These are phyloP conservation scores for Blechomonas ayalai DNA, from an alignment of 208 protist genomes.

Conservation along the genomic window DNA sequence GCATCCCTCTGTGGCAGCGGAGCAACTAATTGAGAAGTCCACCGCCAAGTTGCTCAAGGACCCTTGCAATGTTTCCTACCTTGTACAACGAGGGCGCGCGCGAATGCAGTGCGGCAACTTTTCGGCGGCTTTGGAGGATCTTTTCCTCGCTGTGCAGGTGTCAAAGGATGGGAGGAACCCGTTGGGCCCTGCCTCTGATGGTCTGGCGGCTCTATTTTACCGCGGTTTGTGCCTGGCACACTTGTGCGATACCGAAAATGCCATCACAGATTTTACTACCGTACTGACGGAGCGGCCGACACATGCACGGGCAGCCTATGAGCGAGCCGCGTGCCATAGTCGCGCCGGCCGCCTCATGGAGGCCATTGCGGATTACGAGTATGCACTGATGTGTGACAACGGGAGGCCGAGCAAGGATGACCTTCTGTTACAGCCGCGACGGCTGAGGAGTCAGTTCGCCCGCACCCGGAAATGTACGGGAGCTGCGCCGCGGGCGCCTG, in stretches of 20 bases:
- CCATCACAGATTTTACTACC: slow-evolving; percentile 49
- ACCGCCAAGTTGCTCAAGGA: slow-evolving; percentile 14
- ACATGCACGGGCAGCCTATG: slow-evolving; percentile 57
- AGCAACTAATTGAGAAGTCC: slow-evolving; percentile 23
- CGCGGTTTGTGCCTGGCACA: slow-evolving; percentile 43
- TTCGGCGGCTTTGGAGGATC: slow-evolving; percentile 26
- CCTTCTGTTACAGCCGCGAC: no score
- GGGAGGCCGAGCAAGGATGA: no score
- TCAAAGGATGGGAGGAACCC: neutral
- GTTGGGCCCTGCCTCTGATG: neutral
- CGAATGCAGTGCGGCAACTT: slow-evolving; percentile 30
- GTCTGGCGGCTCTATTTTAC: slow-evolving; percentile 17
- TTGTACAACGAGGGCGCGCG: slow-evolving; percentile 26
- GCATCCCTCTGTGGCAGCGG: slow-evolving; percentile 14
- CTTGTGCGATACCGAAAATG: slow-evolving; percentile 40
- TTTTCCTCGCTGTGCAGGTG: slow-evolving; percentile 20
- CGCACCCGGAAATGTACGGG: no score
- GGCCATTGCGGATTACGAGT: slow-evolving; percentile 79
- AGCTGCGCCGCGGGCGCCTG: no score
- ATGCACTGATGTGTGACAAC: slow-evolving; percentile 45
- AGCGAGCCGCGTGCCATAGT: slow-evolving; percentile 67
- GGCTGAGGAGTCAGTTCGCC: no score
- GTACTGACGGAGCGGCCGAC: slow-evolving; percentile 48
- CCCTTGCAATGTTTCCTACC: slow-evolving; percentile 8
- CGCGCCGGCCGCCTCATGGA: slow-evolving; percentile 50